Evolutionary conservation across 768 basidiomycete species (phyloP), one percentile per base, ranked within the genome.

Genomic region (Podaxis sp.): DNA sequence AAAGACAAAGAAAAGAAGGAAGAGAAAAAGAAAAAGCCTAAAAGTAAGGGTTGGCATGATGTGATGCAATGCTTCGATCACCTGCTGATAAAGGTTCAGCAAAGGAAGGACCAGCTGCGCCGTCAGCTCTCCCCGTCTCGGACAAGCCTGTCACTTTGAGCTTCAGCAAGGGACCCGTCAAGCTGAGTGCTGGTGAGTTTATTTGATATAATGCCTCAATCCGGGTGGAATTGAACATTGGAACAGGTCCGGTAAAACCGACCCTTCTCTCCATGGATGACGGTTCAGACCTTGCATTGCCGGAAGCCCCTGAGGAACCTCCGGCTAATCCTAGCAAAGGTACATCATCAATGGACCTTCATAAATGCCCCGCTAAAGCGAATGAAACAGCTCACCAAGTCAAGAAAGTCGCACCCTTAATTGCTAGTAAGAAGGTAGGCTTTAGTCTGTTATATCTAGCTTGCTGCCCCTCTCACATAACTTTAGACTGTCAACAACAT

Each of bases 401-500:
- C 44, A 89, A 89, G 72, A 91, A 86, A 70, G 89, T 95, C 41
- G 88, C 89, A 15, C 92, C 94, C 3, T 76, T 93, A 66, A 89
- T 93, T 40, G 87, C 89, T 22, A 93, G 90, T 72, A 93, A 87
- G 80, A 95, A 93, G 87, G 93, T 89, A 68, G 40, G 62, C 24
- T 37, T 54, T 13, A 6, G 5, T 74, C 65, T 64, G 30, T 67
- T 20, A 3, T 4, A 46, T 46, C 50, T 41, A 60, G 50, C 17
- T 51, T 28, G 2, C 33, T 53, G 52, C 56, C 48, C 41, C 64
- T 41, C 58, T 61, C 52, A 68, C 61, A 37, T 52, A 60, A 52
- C 50, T 71, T 20, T 71, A 97, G 93, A 91, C 88, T 50, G 91
- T 85, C 54, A 91, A 84, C 73, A 95, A 95, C 69, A 98, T 99